Evolutionary conservation across 805 yeast genomes (phyloP).

Genomic region (Sugiyamaella chiloensis): DNA sequence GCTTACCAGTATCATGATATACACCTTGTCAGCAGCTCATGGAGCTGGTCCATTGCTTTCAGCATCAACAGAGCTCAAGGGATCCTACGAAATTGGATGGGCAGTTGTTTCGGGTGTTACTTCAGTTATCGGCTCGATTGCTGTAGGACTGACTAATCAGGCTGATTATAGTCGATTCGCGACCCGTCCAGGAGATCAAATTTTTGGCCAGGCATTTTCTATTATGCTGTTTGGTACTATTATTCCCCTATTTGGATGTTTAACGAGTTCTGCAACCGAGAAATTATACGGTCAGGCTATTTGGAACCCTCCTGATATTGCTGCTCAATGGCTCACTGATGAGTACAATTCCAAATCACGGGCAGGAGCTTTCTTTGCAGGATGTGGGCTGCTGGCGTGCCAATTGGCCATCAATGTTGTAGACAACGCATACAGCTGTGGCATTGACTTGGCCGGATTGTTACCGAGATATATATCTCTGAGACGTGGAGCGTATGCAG

Average conservation of each 20-base stretch:
- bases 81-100: constrained; percentile 36
- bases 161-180: constrained; percentile 44
- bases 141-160: constrained; percentile 42
- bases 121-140: constrained; percentile 39
- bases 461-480: constrained; percentile 43
- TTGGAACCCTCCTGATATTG: constrained; percentile 47
- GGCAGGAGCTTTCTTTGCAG: constrained; percentile 48
- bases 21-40: constrained; percentile 27
- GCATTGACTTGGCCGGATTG: constrained; percentile 37
- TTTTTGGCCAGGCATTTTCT: constrained; percentile 40
- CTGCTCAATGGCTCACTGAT: constrained; percentile 39
- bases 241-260: constrained; percentile 47
- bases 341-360: constrained; percentile 40
- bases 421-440: constrained; percentile 36
- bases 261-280: constrained; percentile 44
- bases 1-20: constrained; percentile 24
- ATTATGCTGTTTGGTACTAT: constrained; percentile 40
- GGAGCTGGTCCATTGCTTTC: constrained; percentile 24
- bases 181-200: constrained; percentile 36
- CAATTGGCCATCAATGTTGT: constrained; percentile 22
- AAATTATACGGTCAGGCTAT: constrained; percentile 39
- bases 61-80: constrained; percentile 27
- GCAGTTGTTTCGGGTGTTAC: constrained; percentile 40
- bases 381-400: constrained; percentile 21
- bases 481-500: constrained; percentile 45